Base-by-base conservation (phyloP, 2,329 filamentous ascomycete genomes). In the Fusarium fracticaudum region DNA sequence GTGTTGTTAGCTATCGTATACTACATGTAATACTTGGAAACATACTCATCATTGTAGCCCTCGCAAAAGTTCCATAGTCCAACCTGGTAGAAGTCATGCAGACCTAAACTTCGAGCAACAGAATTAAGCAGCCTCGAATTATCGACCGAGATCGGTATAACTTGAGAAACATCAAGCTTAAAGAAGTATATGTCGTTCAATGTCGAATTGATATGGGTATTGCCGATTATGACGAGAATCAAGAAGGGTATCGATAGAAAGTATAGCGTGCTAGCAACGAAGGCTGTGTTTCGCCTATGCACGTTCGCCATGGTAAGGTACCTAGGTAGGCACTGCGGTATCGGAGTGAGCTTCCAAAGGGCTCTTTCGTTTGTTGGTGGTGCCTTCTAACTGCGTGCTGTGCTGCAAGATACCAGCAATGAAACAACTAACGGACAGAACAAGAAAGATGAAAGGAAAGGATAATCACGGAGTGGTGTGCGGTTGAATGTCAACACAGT, bases 11-110 rank as follows among this genome's bases (percentile, higher is more conserved):
- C 37, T 54, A 33, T 31, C 29, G 31, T n/a, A 40, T 14, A 9
- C 35, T 20, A 18, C 24, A 48, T 20, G 13, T 22, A 35, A 31
- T 41, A 37, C 18, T 60, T 37, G 24, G 13, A 47, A 18, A 59
- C 86, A 62, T 80, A 89, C 83, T 92, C 86, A 76, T 89, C 87
- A 64, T 90, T 86, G 82, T 95, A 97, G 26, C 95, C 95, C 81
- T 97, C 94, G 83, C 96, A 98, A 82, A 93, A 98, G 68, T 91
- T 92, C 96, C 96, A 98, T 45, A 98, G 84, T 11, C 95, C 95
- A 35, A 97, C 93, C 78, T 95, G 93, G 83, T 98, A 98, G 84
- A 97, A 98, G 83, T 98, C 96, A 81, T 97, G 94, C 55, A 98
- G 87, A 37, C 95, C 96, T 61, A 98, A 86, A 29, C 92, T 94